Percentiles rank a stretch among this genome's conserved stretches.
Evolutionary conservation across 345 rosid species (phyloP).

Genomic region (Psidium guajava): DNA sequence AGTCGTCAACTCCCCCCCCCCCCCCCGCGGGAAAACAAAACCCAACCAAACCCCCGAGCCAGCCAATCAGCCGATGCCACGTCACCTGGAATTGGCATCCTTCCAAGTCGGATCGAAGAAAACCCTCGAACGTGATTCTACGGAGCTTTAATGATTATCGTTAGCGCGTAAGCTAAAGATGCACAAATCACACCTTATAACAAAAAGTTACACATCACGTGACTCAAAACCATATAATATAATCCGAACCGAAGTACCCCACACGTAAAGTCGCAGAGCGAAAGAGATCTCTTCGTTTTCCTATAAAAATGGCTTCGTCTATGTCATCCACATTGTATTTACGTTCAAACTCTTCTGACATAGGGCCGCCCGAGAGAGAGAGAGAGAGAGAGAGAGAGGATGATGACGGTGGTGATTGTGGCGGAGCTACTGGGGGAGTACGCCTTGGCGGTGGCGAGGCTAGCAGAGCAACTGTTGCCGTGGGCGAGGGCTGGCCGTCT

Average conservation of each 20-base stretch:
- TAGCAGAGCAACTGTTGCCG: slow-evolving; percentile 6
- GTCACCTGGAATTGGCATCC: background rate
- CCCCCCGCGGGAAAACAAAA: too few species aligned
- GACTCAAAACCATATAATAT: background rate
- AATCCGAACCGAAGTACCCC: background rate
- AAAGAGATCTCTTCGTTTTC: background rate
- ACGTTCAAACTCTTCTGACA: background rate
- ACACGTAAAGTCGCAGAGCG: background rate
- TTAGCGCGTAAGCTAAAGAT: background rate
- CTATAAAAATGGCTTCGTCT: background rate
- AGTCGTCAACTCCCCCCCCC: background rate
- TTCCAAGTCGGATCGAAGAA: background rate
- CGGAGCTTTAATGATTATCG: background rate
- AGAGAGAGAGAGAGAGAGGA: background rate
- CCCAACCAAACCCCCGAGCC: background rate
- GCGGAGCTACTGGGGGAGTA: slow-evolving; percentile 9
- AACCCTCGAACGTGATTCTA: background rate
- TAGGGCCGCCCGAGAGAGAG: background rate
- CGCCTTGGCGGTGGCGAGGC: slow-evolving; percentile 1
- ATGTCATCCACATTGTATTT: background rate
- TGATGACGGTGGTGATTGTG: slow-evolving; percentile 5
- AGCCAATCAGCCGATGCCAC: background rate
- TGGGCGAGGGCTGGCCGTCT: background rate
- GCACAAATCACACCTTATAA: background rate
- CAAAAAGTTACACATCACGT: background rate